Base-by-base conservation (phyloP, 345 rosid genomes). In the Balakata baccata region DNA sequence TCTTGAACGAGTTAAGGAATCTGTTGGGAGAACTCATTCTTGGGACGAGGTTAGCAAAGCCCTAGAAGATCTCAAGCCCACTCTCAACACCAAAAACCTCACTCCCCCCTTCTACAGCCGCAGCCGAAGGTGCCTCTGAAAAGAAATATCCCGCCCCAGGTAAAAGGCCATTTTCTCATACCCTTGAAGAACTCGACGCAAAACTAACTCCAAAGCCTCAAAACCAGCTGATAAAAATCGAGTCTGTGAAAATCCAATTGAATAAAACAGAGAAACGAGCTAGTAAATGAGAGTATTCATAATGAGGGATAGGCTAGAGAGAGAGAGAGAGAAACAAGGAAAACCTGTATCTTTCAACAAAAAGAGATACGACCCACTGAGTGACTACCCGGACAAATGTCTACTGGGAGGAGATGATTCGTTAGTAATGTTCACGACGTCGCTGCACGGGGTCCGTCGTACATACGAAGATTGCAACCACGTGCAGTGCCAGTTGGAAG, bases 41-140 rank as follows among this genome's bases (percentile, higher is more conserved):
- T 93, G 99, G 98, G 93, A 87, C 16, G 99, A 96, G 49, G 96
- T 96, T 58, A 93, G 97, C 68, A 93, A 91, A 72, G 89, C 93
- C 22, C 79, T 96, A 0, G 88, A 89, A 73, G 86, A 87, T 74
- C 90, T 91, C 64, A 88, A 91, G 3, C 6, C 57, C 2, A n/a
- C 45, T 25, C 34, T 29, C 34, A 29, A 29, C 2, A 29, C 1
- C 34, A 29, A 29, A 29, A 29, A 29, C 34, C 34, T 2, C 2
- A 29, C 34, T 29, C 6, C 8, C 7, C 7, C 7, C 16, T 0
- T 22, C 14, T 39, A 39, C 57, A 62, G n/a, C 18, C 58, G 47
- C 64, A 51, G 34, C 64, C 72, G 17, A n/a, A 23, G 59, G 18
- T 34, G 34, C 62, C 9, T 4, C 16, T 6, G 68, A 64, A n/a